Conservation (phyloP, 306 rosid species). For the Cicer judaicum region DNA sequence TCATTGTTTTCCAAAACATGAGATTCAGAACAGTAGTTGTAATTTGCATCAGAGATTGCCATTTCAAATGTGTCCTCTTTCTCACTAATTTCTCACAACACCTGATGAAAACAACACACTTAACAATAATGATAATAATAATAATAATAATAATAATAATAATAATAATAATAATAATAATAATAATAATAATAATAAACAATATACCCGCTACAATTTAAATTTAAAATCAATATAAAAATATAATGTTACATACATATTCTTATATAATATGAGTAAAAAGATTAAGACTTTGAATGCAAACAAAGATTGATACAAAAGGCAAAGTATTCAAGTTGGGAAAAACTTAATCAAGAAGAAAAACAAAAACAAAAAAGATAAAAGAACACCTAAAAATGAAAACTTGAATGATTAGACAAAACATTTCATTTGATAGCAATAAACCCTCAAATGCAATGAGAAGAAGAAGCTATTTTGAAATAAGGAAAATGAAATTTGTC, state of each 20-base stretch:
- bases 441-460: constrained; percentile 33
- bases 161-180: not conserved
- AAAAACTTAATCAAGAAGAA: constrained; percentile 26
- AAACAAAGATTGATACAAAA: constrained; percentile 13
- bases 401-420: constrained; percentile 6
- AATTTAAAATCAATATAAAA: not conserved
- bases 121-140: too few relatives aligned
- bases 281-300: constrained; percentile 19
- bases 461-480: not conserved
- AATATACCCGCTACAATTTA: not conserved
- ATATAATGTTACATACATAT: not conserved
- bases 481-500: not conserved
- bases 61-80: constrained; percentile 56
- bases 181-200: not conserved
- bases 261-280: not conserved
- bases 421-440: constrained; percentile 17
- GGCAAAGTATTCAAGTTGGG: not conserved
- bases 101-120: constrained; percentile 38
- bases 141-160: not conserved
- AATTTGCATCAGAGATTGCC: constrained; percentile 53
- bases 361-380: not conserved
- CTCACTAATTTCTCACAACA: constrained; percentile 60
- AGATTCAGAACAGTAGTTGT: constrained; percentile 46
- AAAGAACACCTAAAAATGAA: not conserved
- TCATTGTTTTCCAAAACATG: constrained; percentile 50